Percentiles rank a stretch among this genome's conserved stretches.
phyloP scores from a whole-genome alignment of 306 rosid genomes.

The Gastrolobium villosum region DNA sequence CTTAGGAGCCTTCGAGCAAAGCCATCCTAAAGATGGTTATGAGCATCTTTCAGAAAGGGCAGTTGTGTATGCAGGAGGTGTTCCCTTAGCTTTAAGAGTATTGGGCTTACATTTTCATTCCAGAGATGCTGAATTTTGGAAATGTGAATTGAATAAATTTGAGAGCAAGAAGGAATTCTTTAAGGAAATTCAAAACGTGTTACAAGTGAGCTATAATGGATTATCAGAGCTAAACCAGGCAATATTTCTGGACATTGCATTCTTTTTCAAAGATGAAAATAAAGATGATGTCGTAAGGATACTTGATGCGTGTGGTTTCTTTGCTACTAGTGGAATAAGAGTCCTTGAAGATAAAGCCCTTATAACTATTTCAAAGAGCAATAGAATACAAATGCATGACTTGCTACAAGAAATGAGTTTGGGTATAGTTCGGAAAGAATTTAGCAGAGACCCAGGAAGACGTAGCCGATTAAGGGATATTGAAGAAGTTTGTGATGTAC shows the following conservation, averaged over 20 bases:
- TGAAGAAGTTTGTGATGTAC: too few species aligned
- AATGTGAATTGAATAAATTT: not conserved
- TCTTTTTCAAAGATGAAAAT: not conserved
- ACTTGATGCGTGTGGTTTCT: not conserved
- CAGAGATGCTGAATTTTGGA: constrained; percentile 7
- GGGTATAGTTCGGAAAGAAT: not conserved
- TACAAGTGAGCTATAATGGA: not conserved
- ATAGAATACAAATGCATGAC: not conserved
- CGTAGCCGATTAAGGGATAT: too few species aligned
- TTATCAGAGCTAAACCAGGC: not conserved
- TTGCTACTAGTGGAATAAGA: not conserved
- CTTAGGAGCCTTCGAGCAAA: not conserved
- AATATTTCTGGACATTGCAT: not conserved
- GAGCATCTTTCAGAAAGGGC: not conserved
- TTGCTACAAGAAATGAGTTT: not conserved
- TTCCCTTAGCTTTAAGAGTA: constrained; percentile 25
- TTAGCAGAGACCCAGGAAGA: too few species aligned
- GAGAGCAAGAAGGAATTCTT: not conserved
- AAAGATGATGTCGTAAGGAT: not conserved
- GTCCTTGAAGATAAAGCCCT: constrained; percentile 10
- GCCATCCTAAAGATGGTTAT: not conserved
- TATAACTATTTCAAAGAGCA: not conserved
- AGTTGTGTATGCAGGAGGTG: not conserved
- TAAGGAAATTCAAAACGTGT: not conserved
- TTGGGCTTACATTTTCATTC: constrained; percentile 8